phyloP scores from a whole-genome alignment of 2,329 filamentous ascomycete species.

The Basipetospora chlamydospora region DNA sequence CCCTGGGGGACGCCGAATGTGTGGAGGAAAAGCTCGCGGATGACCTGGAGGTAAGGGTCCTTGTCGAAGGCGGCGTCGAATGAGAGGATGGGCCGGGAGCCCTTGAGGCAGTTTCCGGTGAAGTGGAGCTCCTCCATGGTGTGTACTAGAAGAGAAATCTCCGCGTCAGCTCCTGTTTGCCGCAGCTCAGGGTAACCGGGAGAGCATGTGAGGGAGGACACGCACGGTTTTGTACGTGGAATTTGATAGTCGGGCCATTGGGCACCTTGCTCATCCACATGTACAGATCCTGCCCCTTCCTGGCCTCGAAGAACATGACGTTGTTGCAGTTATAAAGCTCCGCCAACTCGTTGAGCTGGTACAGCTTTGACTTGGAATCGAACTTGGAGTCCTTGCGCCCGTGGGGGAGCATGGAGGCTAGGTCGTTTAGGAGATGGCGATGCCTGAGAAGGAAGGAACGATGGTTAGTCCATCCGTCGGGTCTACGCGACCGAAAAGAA shows the following conservation, averaged over 20 bases:
- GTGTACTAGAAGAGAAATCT: constrained; percentile 46
- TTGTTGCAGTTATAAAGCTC: constrained; percentile 88
- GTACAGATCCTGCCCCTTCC: constrained; percentile 90
- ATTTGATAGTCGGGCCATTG: constrained; percentile 45
- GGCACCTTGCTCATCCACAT: constrained; percentile 86
- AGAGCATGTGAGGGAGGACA: constrained; percentile 2
- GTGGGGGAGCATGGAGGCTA: constrained; percentile 80
- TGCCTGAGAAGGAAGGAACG: too few relatives aligned
- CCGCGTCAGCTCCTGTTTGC: neutral
- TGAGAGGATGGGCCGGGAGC: constrained; percentile 76
- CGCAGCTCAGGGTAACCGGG: too few relatives aligned
- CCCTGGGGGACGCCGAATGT: constrained; percentile 85
- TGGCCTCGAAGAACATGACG: constrained; percentile 85
- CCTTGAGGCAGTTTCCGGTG: constrained; percentile 91
- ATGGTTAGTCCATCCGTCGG: neutral
- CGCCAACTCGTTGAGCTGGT: constrained; percentile 61
- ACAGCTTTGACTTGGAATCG: constrained; percentile 83
- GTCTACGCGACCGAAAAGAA: too few relatives aligned
- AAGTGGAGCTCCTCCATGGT: constrained; percentile 97
- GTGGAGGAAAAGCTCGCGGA: constrained; percentile 82
- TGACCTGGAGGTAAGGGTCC: constrained; percentile 62
- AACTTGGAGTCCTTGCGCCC: constrained; percentile 91
- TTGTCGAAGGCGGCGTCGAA: constrained; percentile 82
- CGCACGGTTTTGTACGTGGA: constrained; percentile 66
- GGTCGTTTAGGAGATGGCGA: constrained; percentile 81